phyloP scores from a whole-genome alignment of 2,329 filamentous ascomycete genomes.

The Fusarium guadeloupense region DNA sequence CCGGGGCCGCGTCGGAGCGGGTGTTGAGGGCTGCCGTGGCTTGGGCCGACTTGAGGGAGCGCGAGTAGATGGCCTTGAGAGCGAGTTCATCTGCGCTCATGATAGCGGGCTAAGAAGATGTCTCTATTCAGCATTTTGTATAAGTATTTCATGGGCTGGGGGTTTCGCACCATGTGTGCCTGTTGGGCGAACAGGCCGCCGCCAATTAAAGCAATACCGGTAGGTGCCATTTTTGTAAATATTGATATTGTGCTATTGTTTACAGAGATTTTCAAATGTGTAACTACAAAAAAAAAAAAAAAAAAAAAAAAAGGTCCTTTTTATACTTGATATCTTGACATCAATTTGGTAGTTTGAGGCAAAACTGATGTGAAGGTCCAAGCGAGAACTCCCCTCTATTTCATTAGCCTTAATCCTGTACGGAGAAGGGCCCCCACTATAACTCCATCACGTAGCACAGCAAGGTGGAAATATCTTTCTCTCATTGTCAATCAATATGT shows the following conservation, averaged over 20 bases:
- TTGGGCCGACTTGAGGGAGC: slow-evolving; percentile 66
- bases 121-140: slow-evolving; percentile 13
- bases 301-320: too few relatives aligned
- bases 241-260: slow-evolving; percentile 5
- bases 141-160: slow-evolving; percentile 1
- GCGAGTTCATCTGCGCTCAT: slow-evolving; percentile 58
- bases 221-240: slow-evolving; percentile 46
- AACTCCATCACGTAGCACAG: background rate
- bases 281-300: too few relatives aligned
- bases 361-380: background rate
- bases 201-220: slow-evolving; percentile 69
- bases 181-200: slow-evolving; percentile 70
- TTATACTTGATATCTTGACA: background rate
- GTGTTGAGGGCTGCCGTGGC: slow-evolving; percentile 52
- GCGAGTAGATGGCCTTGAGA: slow-evolving; percentile 74
- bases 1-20: slow-evolving; percentile 45
- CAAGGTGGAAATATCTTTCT: background rate
- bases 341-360: background rate
- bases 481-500: too few relatives aligned
- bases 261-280: background rate
- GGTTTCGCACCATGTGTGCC: slow-evolving; percentile 60
- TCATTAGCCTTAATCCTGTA: background rate
- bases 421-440: background rate
- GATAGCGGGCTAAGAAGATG: slow-evolving; percentile 62
- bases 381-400: background rate